A percentile compares a stretch with the other conserved stretches of the same genome.
phyloP scores from a whole-genome alignment of 176 grass and related monocot species.

The Themeda triandra region DNA sequence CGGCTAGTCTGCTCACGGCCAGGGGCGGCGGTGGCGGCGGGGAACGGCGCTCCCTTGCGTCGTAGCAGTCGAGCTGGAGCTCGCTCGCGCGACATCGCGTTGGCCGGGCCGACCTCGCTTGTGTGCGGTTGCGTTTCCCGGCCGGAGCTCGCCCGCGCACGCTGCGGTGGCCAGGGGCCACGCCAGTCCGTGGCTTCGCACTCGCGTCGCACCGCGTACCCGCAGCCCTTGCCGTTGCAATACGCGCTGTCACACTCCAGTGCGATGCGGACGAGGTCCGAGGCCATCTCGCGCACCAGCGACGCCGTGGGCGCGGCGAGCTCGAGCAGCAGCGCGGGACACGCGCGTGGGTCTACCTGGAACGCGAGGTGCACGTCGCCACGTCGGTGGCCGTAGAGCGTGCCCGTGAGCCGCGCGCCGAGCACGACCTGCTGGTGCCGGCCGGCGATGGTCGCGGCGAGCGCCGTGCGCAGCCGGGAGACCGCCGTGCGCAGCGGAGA shows the following conservation, averaged over 20 bases:
- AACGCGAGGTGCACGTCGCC: constrained; percentile 78
- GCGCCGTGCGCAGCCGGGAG: constrained; percentile 48
- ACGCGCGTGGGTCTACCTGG: constrained; percentile 67
- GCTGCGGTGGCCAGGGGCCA: too few relatives aligned
- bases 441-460: constrained; percentile 43
- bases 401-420: constrained; percentile 64
- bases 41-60: too few relatives aligned
- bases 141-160: too few relatives aligned
- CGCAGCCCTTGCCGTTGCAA: constrained; percentile 78
- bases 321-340: constrained; percentile 69
- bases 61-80: too few relatives aligned
- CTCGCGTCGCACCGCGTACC: constrained; percentile 71
- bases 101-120: too few relatives aligned
- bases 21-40: too few relatives aligned
- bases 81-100: too few relatives aligned
- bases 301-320: constrained; percentile 70
- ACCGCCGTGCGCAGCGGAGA: constrained; percentile 43
- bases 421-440: constrained; percentile 54
- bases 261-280: constrained; percentile 83
- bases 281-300: constrained; percentile 85
- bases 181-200: constrained; percentile 18
- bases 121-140: too few relatives aligned
- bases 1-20: too few relatives aligned
- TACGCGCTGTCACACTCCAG: constrained; percentile 75
- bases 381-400: constrained; percentile 69